A percentile compares a stretch with the other conserved stretches of the same genome.
phyloP scores from a whole-genome alignment of 192 early-diverging fungal genomes.

The Coemansia asiatica region DNA sequence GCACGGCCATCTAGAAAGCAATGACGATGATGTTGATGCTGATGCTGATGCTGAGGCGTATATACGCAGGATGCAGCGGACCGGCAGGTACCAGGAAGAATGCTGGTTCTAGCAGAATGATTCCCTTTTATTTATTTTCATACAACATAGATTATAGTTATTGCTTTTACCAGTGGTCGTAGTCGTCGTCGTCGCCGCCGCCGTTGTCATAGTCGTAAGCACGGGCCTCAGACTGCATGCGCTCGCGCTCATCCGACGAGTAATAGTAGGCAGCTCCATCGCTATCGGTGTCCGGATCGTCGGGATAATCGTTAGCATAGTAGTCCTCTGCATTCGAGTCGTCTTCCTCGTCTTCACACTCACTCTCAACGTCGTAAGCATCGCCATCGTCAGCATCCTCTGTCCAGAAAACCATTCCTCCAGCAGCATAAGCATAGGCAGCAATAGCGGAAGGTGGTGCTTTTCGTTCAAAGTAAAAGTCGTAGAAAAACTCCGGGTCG shows the following conservation, averaged over 20 bases:
- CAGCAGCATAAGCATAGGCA: constrained; percentile 38
- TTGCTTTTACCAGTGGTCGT: neutral
- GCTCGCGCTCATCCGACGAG: constrained; percentile 32
- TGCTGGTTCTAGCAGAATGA: constrained; percentile 62
- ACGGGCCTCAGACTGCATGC: neutral
- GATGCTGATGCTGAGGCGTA: constrained; percentile 62
- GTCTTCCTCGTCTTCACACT: constrained; percentile 47
- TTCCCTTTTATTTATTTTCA: neutral
- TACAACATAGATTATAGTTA: neutral
- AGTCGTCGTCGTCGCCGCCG: neutral
- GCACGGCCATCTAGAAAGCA: constrained; percentile 10
- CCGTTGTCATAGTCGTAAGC: neutral
- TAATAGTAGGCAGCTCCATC: constrained; percentile 27
- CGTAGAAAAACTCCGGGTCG: constrained; percentile 68
- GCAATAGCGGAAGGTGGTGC: constrained; percentile 13
- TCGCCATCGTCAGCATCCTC: constrained; percentile 5
- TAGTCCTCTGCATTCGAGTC: constrained; percentile 77
- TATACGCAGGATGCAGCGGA: constrained; percentile 62
- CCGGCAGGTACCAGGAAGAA: constrained; percentile 78
- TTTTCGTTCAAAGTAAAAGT: constrained; percentile 61
- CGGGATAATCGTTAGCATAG: constrained; percentile 79
- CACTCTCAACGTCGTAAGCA: constrained; percentile 41
- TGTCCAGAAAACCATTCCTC: neutral
- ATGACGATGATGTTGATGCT: constrained; percentile 50
- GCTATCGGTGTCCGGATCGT: constrained; percentile 56